Conservation (phyloP, 225 moss, liverwort and hornwort genomes). For the Polytrichum commune region DNA sequence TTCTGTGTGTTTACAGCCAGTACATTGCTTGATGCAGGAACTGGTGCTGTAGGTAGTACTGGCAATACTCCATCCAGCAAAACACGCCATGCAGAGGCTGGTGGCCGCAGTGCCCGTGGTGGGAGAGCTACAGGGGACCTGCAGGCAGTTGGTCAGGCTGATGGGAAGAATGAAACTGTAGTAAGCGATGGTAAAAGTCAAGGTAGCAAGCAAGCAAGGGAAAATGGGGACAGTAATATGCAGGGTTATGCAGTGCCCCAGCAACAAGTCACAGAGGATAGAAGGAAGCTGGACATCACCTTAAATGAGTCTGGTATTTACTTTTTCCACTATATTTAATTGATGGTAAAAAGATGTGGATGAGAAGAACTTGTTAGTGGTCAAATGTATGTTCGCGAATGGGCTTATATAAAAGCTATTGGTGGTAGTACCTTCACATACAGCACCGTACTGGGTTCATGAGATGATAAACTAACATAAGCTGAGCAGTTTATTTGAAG, state of each 20-base stretch:
- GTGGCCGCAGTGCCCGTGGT: conserved; percentile 49
- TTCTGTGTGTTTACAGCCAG: neutral
- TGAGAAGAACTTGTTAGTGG: too few relatives aligned
- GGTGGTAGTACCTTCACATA: too few relatives aligned
- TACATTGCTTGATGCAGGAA: conserved; percentile 1
- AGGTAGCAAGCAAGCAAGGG: conserved; percentile 36
- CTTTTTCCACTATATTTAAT: too few relatives aligned
- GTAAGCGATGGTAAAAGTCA: conserved; percentile 23
- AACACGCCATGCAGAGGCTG: conserved; percentile 58
- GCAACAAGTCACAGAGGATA: conserved; percentile 44
- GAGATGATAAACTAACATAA: too few relatives aligned
- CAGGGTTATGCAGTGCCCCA: conserved; percentile 23
- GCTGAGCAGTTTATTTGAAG: too few relatives aligned
- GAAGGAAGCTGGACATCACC: conserved; percentile 61
- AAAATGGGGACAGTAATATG: conserved; percentile 49
- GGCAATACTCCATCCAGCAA: conserved; percentile 42
- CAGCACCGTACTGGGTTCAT: too few relatives aligned
- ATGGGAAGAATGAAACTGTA: conserved; percentile 38
- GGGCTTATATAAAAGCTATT: too few relatives aligned
- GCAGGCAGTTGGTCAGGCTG: conserved; percentile 23
- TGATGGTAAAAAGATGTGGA: too few relatives aligned
- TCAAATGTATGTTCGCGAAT: too few relatives aligned
- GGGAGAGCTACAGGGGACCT: conserved; percentile 52
- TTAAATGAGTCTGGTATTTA: conserved; percentile 62
- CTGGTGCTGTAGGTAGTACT: neutral